phyloP scores from a whole-genome alignment of 768 basidiomycete species.

The Leccinum variicolor region DNA sequence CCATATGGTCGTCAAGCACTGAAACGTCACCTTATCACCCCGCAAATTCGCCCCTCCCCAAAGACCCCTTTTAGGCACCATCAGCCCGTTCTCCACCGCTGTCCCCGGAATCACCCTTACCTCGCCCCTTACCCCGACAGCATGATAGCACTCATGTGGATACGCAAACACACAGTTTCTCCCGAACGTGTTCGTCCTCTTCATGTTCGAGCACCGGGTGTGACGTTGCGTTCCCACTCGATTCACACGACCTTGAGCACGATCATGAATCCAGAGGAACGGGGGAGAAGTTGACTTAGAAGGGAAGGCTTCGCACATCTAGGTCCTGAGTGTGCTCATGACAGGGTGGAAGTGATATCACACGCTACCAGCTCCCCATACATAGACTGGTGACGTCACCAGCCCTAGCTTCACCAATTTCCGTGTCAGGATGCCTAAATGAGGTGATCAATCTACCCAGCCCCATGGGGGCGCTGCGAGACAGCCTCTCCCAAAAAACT shows the following conservation, averaged over 20 bases:
- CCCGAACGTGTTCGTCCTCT: slow-evolving; percentile 91
- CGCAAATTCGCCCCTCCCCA: slow-evolving; percentile 58
- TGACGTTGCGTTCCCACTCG: slow-evolving; percentile 39
- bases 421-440: too few relatives aligned
- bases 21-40: slow-evolving; percentile 80
- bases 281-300: slow-evolving; percentile 19
- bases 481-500: too few relatives aligned
- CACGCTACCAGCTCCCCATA: too few relatives aligned
- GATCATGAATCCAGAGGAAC: too few relatives aligned
- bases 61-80: slow-evolving; percentile 50
- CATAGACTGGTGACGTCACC: too few relatives aligned
- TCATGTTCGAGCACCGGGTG: slow-evolving; percentile 68
- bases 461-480: too few relatives aligned
- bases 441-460: too few relatives aligned
- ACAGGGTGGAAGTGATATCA: too few relatives aligned
- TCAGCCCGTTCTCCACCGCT: slow-evolving; percentile 75
- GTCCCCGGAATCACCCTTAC: slow-evolving; percentile 86
- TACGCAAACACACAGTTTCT: slow-evolving; percentile 93
- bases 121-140: slow-evolving; percentile 95
- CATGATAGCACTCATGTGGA: slow-evolving; percentile 96
- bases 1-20: slow-evolving; percentile 84
- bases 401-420: too few relatives aligned
- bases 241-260: too few relatives aligned
- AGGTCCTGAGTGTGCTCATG: slow-evolving; percentile 4
- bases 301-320: slow-evolving; percentile 13